Conservation (phyloP, 768 basidiomycete species). For the Leccinum incarnatum region DNA sequence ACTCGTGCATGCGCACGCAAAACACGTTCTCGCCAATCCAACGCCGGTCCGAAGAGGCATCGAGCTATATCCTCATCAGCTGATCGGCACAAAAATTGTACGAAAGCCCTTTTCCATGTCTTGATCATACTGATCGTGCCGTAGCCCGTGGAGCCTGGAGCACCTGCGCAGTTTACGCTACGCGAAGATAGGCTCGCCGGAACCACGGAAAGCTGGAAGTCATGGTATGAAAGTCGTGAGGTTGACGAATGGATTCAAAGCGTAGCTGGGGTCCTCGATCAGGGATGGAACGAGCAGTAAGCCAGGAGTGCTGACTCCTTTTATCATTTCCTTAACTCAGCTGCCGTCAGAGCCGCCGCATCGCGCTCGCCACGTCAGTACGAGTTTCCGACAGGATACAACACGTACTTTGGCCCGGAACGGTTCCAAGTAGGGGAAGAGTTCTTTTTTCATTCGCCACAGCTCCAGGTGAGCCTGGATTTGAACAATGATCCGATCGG, state of each 20-base stretch:
- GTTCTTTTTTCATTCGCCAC: conserved; percentile 73
- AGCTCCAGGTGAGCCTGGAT: conserved; percentile 44
- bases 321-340: not conserved
- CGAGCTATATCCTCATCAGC: conserved; percentile 80
- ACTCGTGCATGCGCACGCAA: conserved; percentile 78
- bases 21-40: conserved; percentile 56
- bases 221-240: conserved; percentile 77
- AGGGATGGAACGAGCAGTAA: conserved; percentile 88
- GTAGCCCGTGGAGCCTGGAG: conserved; percentile 73
- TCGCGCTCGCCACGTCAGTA: conserved; percentile 64
- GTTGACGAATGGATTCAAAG: conserved; percentile 95
- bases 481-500: not conserved
- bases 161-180: conserved; percentile 61
- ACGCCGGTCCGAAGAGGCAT: conserved; percentile 53
- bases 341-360: conserved; percentile 49
- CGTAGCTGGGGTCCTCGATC: conserved; percentile 80
- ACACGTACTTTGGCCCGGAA: conserved; percentile 76
- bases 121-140: conserved; percentile 6
- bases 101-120: conserved; percentile 10
- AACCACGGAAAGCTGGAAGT: conserved; percentile 79
- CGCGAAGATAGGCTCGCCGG: conserved; percentile 70
- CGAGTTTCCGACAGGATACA: conserved; percentile 96
- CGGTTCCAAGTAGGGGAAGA: conserved; percentile 85
- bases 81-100: conserved; percentile 80
- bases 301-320: conserved; percentile 20